Evolutionary conservation across 257 asterid genomes (phyloP).

Genomic region (Jasminum sambac): DNA sequence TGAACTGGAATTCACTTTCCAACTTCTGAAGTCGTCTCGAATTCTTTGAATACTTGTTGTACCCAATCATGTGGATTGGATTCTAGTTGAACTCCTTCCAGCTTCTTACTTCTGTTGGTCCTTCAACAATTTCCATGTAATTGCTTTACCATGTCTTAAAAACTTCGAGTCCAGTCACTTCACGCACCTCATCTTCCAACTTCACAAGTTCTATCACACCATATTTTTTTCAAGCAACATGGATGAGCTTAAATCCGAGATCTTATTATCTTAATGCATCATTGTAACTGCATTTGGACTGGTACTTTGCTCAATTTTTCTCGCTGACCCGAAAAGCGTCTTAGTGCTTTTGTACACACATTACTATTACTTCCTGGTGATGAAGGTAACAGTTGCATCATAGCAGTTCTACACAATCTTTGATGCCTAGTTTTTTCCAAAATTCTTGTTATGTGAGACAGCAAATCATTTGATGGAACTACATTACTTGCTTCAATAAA

Average conservation of each 20-base stretch:
- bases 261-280: neutral
- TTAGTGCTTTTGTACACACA: neutral
- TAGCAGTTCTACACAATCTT: neutral
- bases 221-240: neutral
- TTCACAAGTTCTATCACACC: no score
- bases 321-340: neutral
- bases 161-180: no score
- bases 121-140: no score
- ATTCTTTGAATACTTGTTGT: neutral
- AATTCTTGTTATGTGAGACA: neutral
- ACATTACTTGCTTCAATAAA: neutral
- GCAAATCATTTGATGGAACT: neutral
- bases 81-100: no score
- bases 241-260: neutral
- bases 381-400: neutral
- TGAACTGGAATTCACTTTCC: neutral
- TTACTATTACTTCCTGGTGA: neutral
- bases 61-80: neutral
- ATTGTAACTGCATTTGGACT: neutral
- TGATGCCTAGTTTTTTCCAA: neutral
- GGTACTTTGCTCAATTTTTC: neutral
- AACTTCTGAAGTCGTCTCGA: neutral
- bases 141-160: no score
- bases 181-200: no score
- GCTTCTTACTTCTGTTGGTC: no score